Percentiles rank a stretch among this genome's conserved stretches.
Conservation (phyloP, 176 grass and related monocot genomes). For the Pontederia paniculata region DNA sequence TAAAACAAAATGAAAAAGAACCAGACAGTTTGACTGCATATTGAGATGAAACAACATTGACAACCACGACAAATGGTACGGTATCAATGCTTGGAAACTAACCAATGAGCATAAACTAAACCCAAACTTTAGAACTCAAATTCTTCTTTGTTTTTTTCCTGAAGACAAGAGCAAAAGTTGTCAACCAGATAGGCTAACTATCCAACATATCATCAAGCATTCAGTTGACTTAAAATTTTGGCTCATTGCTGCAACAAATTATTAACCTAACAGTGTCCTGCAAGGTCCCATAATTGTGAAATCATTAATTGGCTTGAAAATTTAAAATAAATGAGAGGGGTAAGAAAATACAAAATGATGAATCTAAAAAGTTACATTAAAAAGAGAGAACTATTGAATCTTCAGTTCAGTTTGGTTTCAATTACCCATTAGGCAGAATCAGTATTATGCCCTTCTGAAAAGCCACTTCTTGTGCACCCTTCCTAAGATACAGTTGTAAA, state of each 20-base stretch:
- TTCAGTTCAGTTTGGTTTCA: slow-evolving; percentile 29
- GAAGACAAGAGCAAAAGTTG: not conserved
- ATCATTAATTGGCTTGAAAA: slow-evolving; percentile 35
- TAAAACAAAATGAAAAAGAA: too few relatives aligned
- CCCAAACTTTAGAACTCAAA: not conserved
- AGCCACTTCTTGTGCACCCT: not conserved
- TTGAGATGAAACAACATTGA: too few relatives aligned
- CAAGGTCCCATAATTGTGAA: slow-evolving; percentile 41
- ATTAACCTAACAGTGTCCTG: slow-evolving; percentile 52
- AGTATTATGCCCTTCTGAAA: slow-evolving; percentile 8
- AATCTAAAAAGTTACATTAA: slow-evolving; percentile 47
- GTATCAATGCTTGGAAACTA: too few relatives aligned
- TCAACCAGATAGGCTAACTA: not conserved
- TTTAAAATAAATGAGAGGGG: slow-evolving; percentile 51
- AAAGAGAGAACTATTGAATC: slow-evolving; percentile 27
- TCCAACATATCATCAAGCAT: not conserved
- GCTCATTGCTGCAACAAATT: slow-evolving; percentile 16
- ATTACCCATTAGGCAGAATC: slow-evolving; percentile 24
- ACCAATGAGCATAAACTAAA: too few relatives aligned
- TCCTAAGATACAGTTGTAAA: slow-evolving; percentile 32
- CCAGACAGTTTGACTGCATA: too few relatives aligned
- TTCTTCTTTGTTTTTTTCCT: not conserved
- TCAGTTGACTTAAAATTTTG: not conserved
- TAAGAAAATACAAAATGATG: slow-evolving; percentile 43
- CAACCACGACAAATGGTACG: too few relatives aligned